These are phyloP conservation scores for Rhododendron mucronatum DNA, from an alignment of 148 eudicot species.

Conservation along the genomic window DNA sequence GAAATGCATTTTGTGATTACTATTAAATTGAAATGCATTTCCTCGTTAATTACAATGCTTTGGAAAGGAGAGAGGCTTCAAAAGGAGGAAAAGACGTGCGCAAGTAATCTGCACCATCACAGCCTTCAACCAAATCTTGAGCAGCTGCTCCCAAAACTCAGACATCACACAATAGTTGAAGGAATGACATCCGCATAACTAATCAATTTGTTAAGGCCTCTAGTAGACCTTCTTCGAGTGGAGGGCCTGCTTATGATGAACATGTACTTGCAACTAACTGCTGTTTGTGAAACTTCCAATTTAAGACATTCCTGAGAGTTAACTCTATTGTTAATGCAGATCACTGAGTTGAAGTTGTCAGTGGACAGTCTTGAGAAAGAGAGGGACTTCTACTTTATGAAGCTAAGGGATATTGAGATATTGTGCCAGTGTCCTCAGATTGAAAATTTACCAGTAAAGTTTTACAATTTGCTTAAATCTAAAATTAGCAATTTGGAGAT, in stretches of 20 bases:
- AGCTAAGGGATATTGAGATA: constrained; percentile 81
- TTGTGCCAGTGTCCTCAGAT: constrained; percentile 78
- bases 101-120: constrained; percentile 56
- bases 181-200: constrained; percentile 34
- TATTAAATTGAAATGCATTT: background rate
- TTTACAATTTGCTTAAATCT: background rate
- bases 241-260: constrained; percentile 45
- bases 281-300: background rate
- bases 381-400: constrained; percentile 87
- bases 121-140: constrained; percentile 41
- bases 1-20: no score
- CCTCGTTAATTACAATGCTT: constrained; percentile 55
- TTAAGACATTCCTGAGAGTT: background rate
- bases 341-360: constrained; percentile 76
- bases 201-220: constrained; percentile 47
- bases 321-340: constrained; percentile 35
- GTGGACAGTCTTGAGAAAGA: constrained; percentile 87
- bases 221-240: constrained; percentile 46
- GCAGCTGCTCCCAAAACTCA: constrained; percentile 45
- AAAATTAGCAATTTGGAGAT: background rate
- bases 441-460: constrained; percentile 54
- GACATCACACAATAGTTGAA: constrained; percentile 44
- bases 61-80: constrained; percentile 74
- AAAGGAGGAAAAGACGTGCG: constrained; percentile 70
- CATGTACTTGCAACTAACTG: constrained; percentile 37